A percentile compares a stretch with the other conserved stretches of the same genome.
Conservation (phyloP, 805 yeast genomes). For the Saccharomycopsis fibuligera region DNA sequence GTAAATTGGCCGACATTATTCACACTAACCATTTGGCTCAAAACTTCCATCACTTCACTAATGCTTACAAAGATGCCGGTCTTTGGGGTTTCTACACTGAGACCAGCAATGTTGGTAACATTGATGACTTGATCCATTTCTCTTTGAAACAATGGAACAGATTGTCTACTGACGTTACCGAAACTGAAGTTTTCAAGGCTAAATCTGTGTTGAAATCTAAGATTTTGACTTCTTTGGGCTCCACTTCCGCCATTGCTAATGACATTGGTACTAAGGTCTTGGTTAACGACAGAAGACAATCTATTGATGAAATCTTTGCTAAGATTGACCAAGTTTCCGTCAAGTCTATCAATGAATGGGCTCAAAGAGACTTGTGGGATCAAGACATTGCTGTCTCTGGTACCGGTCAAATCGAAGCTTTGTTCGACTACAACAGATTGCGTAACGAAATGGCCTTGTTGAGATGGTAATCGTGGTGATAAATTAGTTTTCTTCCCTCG, state of each 20-base stretch:
- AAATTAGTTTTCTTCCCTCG: not conserved
- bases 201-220: slow-evolving; percentile 64
- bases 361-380: slow-evolving; percentile 71
- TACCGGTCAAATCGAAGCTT: slow-evolving; percentile 79
- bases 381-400: slow-evolving; percentile 79
- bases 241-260: slow-evolving; percentile 45
- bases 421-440: slow-evolving; percentile 77
- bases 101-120: slow-evolving; percentile 48
- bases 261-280: slow-evolving; percentile 56
- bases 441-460: slow-evolving; percentile 87
- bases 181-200: slow-evolving; percentile 73
- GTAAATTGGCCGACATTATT: slow-evolving; percentile 64
- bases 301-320: slow-evolving; percentile 52
- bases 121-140: slow-evolving; percentile 78
- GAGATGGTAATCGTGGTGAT: slow-evolving; percentile 52
- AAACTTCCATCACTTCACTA: slow-evolving; percentile 63
- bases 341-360: slow-evolving; percentile 64
- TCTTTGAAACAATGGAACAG: slow-evolving; percentile 85
- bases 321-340: slow-evolving; percentile 59
- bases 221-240: slow-evolving; percentile 43
- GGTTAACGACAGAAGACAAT: slow-evolving; percentile 55
- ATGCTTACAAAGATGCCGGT: slow-evolving; percentile 70
- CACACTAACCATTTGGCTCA: slow-evolving; percentile 70
- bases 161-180: slow-evolving; percentile 66
- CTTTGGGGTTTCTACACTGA: slow-evolving; percentile 77